These are phyloP conservation scores for Daldinia eschscholtzii DNA, from an alignment of 2,329 filamentous ascomycete genomes.

Conservation along the genomic window DNA sequence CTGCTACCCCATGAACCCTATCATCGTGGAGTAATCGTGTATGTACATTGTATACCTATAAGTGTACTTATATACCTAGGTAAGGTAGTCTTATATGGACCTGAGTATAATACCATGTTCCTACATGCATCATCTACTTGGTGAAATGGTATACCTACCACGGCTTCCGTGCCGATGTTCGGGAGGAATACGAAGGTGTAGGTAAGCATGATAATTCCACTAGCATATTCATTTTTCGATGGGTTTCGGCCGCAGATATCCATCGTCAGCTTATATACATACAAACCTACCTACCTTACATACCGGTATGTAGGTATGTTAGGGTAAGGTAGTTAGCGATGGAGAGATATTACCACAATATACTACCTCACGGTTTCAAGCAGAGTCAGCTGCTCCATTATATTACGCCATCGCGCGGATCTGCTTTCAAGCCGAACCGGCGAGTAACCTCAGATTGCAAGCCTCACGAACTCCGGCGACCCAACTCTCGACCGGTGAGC, in stretches of 20 bases:
- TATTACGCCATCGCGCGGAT: slow-evolving; percentile 40
- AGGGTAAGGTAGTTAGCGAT: not conserved
- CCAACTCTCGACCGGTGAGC: slow-evolving; percentile 29
- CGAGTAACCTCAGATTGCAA: slow-evolving; percentile 27
- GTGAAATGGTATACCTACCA: slow-evolving; percentile 6
- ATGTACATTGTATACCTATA: not conserved
- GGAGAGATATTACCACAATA: slow-evolving; percentile 8
- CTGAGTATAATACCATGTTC: too few relatives aligned
- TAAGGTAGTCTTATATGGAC: not conserved
- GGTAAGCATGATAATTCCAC: slow-evolving; percentile 12
- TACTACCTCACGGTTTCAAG: slow-evolving; percentile 32
- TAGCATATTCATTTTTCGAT: slow-evolving; percentile 12
- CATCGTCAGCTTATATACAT: slow-evolving; percentile 25
- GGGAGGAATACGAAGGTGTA: slow-evolving; percentile 32
- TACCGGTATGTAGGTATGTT: not conserved
- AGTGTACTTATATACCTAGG: slow-evolving; percentile 5
- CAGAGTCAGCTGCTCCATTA: slow-evolving; percentile 32
- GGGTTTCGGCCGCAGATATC: slow-evolving; percentile 24
- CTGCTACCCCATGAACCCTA: slow-evolving; percentile 7
- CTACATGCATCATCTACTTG: not conserved
- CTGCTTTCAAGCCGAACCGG: slow-evolving; percentile 25
- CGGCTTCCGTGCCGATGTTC: slow-evolving; percentile 22
- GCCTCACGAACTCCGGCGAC: slow-evolving; percentile 18
- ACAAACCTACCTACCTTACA: not conserved
- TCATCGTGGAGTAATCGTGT: not conserved